Evolutionary conservation across 257 asterid genomes (phyloP).

Genomic region (Solanum rostratum): DNA sequence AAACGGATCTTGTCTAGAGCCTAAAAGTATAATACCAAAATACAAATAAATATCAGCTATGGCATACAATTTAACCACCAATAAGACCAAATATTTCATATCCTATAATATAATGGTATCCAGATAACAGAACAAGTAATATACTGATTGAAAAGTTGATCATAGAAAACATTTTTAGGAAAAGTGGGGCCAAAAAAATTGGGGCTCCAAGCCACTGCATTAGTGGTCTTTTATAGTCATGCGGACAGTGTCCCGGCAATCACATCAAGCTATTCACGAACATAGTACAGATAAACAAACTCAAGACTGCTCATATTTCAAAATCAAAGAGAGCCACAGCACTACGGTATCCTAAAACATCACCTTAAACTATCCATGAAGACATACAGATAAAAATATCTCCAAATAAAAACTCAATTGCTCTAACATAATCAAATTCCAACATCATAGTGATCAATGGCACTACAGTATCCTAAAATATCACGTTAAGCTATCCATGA

Average conservation of each 20-base stretch:
- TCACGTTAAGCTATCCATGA: too few relatives aligned
- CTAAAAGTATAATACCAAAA: slow-evolving; percentile 1
- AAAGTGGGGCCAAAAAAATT: too few relatives aligned
- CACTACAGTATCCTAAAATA: neutral
- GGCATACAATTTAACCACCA: neutral
- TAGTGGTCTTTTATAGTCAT: too few relatives aligned
- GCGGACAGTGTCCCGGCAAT: neutral
- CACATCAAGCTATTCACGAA: neutral
- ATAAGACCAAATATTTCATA: neutral
- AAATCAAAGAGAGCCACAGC: neutral
- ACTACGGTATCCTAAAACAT: neutral
- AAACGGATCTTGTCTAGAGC: slow-evolving; percentile 58
- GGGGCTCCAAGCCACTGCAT: too few relatives aligned
- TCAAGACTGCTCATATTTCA: neutral
- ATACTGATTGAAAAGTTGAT: neutral
- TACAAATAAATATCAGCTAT: neutral
- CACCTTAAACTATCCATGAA: neutral
- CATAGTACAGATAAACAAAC: neutral
- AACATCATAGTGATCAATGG: neutral
- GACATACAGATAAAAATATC: neutral
- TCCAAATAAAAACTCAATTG: neutral
- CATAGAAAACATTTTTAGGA: too few relatives aligned
- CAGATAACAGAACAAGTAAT: neutral
- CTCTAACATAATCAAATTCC: neutral
- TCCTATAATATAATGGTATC: neutral